Evolutionary conservation across 139 green algal species (phyloP).

Genomic region (Chloropicon primus): DNA sequence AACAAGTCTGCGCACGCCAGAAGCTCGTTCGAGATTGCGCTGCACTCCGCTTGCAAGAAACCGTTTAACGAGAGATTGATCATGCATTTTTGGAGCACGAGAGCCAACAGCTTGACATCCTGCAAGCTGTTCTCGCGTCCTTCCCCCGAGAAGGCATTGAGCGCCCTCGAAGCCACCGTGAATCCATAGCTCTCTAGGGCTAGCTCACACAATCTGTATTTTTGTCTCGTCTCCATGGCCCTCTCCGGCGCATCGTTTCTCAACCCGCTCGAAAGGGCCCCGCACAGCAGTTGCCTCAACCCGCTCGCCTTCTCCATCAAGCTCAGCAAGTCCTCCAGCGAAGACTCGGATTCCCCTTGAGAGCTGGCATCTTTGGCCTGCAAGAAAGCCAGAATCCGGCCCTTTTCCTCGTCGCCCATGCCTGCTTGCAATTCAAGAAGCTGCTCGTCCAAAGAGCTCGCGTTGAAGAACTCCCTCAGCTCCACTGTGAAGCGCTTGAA

Average conservation of each 20-base stretch:
- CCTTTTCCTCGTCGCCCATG: constrained; percentile 37
- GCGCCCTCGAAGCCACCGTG: background rate
- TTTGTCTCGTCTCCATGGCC: background rate
- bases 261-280: background rate
- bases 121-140: background rate
- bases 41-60: background rate
- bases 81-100: background rate
- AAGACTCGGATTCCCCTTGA: background rate
- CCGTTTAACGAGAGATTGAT: background rate
- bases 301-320: background rate
- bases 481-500: constrained; percentile 78
- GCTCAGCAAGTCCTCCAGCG: background rate
- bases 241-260: background rate
- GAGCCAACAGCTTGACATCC: background rate
- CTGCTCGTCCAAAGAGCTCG: constrained; percentile 42
- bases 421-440: constrained; percentile 23
- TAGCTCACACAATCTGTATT: background rate
- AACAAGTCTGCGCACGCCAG: background rate
- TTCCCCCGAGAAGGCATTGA: background rate
- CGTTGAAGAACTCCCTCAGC: constrained; percentile 96
- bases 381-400: constrained; percentile 35
- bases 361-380: constrained; percentile 24
- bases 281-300: background rate
- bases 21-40: background rate
- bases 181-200: background rate